phyloP scores from a whole-genome alignment of 1,284 basidiomycete genomes.

The Hymenochaete sp. region DNA sequence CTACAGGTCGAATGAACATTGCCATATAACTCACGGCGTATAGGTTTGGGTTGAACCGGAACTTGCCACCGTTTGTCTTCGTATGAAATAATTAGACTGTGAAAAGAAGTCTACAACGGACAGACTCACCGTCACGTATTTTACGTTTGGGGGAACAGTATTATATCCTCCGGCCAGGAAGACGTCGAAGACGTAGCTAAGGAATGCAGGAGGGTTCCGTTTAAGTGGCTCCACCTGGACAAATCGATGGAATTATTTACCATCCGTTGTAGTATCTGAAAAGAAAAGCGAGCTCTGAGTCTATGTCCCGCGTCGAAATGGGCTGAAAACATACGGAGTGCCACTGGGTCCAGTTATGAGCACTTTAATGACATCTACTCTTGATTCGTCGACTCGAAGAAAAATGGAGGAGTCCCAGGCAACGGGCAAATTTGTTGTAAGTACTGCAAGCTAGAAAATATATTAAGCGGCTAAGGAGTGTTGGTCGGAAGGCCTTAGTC shows the following conservation, averaged over 20 bases:
- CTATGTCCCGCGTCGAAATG: conserved; percentile 4
- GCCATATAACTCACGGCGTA: conserved; percentile 54
- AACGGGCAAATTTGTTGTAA: conserved; percentile 83
- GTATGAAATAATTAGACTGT: conserved; percentile 15
- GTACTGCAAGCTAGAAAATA: conserved; percentile 65
- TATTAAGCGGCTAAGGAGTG: conserved; percentile 9
- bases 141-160: conserved; percentile 71
- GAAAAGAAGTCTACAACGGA: conserved; percentile 3
- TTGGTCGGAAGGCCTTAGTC: conserved; percentile 12
- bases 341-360: conserved; percentile 85
- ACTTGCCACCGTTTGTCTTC: conserved; percentile 82
- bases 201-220: no score
- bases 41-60: conserved; percentile 85
- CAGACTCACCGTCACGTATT: conserved; percentile 77
- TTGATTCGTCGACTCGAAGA: conserved; percentile 75
- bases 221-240: no score
- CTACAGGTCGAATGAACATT: neutral
- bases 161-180: conserved; percentile 81
- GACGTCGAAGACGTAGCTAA: conserved; percentile 76
- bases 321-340: conserved; percentile 61
- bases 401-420: conserved; percentile 89
- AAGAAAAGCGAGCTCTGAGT: conserved; percentile 4
- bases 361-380: conserved; percentile 87
- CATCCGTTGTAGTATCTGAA: conserved; percentile 75
- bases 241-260: conserved; percentile 34